Conservation (phyloP, 78 protist species). For the Polysphondylium violaceum region DNA sequence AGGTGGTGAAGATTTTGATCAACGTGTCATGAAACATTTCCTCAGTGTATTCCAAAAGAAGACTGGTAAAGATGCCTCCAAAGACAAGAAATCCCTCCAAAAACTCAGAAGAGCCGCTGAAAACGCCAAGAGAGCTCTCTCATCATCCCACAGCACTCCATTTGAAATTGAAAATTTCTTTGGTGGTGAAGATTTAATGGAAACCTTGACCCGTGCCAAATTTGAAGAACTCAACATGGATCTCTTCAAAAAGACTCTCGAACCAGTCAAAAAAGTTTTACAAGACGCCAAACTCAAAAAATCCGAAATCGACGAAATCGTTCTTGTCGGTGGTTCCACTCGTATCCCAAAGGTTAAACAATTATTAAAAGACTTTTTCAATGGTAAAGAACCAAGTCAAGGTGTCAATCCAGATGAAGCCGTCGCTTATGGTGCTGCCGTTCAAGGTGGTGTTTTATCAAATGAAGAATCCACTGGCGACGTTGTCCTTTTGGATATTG, state of each 20-base stretch:
- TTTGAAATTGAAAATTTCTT: constrained; percentile 96
- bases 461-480: constrained; percentile 59
- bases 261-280: constrained; percentile 95
- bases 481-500: constrained; percentile 97
- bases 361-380: constrained; percentile 97
- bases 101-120: constrained; percentile 97
- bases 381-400: constrained; percentile 98
- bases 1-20: constrained; percentile 99
- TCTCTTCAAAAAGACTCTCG: constrained; percentile 95
- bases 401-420: constrained; percentile 99
- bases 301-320: constrained; percentile 96
- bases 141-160: constrained; percentile 86
- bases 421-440: constrained; percentile 99
- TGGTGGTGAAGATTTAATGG: constrained; percentile 98
- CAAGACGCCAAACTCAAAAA: constrained; percentile 95
- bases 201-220: constrained; percentile 98
- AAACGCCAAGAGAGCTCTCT: constrained; percentile 97
- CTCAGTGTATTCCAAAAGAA: constrained; percentile 90
- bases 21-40: constrained; percentile 95
- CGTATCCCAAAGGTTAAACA: constrained; percentile 99
- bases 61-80: constrained; percentile 89
- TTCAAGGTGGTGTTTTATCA: constrained; percentile 98
- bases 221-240: constrained; percentile 99
- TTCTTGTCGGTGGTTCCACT: constrained; percentile 99
- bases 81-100: constrained; percentile 93